Percentiles rank a stretch among this genome's conserved stretches.
phyloP scores from a whole-genome alignment of 306 rosid genomes.

The Castanopsis chinensis region DNA sequence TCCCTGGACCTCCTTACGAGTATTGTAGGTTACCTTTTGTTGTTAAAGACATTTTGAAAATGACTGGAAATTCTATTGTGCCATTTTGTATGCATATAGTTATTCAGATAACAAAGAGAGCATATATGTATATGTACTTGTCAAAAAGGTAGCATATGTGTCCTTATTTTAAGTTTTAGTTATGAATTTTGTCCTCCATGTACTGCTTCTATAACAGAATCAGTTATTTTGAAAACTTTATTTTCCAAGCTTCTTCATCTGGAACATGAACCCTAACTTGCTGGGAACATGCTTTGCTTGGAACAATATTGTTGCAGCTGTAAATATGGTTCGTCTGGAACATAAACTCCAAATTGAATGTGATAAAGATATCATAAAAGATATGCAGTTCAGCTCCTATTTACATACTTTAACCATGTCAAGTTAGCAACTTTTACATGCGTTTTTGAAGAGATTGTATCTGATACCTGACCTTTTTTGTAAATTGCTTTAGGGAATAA shows the following conservation, averaged over 20 bases:
- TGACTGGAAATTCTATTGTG: background rate
- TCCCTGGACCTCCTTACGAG: background rate
- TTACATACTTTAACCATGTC: background rate
- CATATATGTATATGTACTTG: too few species aligned
- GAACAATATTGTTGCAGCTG: background rate
- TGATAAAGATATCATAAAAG: background rate
- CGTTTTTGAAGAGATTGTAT: background rate
- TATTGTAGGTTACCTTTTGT: background rate
- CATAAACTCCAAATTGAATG: background rate
- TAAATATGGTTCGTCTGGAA: background rate
- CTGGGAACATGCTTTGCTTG: too few species aligned
- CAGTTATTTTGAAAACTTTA: background rate
- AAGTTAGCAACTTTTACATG: background rate
- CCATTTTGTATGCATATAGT: background rate
- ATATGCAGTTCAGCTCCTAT: background rate
- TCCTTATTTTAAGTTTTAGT: background rate
- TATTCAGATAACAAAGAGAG: background rate
- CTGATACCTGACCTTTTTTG: background rate
- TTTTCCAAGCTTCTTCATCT: too few species aligned
- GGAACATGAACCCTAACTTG: too few species aligned
- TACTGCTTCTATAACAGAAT: background rate
- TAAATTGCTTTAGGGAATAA: constrained; percentile 38
- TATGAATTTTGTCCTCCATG: background rate
- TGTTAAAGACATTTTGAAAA: background rate
- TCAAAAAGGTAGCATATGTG: background rate